A percentile compares a stretch with the other conserved stretches of the same genome.
Conservation (phyloP, 768 basidiomycete species). For the Rhodocollybia butyracea region DNA sequence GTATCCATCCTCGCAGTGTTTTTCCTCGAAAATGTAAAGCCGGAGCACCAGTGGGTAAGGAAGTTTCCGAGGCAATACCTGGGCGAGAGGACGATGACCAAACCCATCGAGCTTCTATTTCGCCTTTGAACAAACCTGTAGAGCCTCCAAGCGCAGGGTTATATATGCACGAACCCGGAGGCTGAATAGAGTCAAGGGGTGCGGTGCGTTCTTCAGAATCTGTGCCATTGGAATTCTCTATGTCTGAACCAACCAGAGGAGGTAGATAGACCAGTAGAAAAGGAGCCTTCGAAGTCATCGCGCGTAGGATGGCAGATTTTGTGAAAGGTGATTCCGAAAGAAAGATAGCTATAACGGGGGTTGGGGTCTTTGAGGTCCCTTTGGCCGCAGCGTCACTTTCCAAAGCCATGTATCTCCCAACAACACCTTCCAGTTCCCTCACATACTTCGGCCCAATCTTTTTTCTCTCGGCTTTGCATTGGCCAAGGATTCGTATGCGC, state of each 20-base stretch:
- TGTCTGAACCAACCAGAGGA: slow-evolving; percentile 18
- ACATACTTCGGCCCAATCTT: slow-evolving; percentile 77
- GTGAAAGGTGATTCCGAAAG: slow-evolving; percentile 84
- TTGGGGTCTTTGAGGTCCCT: neutral
- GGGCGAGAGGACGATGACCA: slow-evolving; percentile 19
- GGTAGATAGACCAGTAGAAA: slow-evolving; percentile 81
- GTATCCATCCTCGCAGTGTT: slow-evolving; percentile 35
- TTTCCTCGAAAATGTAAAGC: slow-evolving; percentile 41
- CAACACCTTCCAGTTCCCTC: slow-evolving; percentile 90
- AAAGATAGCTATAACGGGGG: slow-evolving; percentile 64
- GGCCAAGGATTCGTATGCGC: slow-evolving; percentile 74
- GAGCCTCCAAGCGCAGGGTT: slow-evolving; percentile 62
- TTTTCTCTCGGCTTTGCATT: slow-evolving; percentile 91
- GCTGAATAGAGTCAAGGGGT: neutral
- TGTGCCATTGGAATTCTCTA: slow-evolving; percentile 3
- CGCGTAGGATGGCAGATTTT: slow-evolving; percentile 61
- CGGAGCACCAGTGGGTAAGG: slow-evolving; percentile 29
- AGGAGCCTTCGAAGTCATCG: slow-evolving; percentile 72
- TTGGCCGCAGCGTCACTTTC: neutral
- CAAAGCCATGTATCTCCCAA: slow-evolving; percentile 46
- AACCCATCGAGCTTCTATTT: slow-evolving; percentile 70
- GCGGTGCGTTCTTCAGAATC: too few relatives aligned
- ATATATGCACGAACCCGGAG: slow-evolving; percentile 55
- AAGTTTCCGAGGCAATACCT: slow-evolving; percentile 8
- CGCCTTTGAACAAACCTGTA: slow-evolving; percentile 53